A percentile compares a stretch with the other conserved stretches of the same genome.
Evolutionary conservation across 2,329 filamentous ascomycete genomes (phyloP).

Genomic region (Clonostachys solani): DNA sequence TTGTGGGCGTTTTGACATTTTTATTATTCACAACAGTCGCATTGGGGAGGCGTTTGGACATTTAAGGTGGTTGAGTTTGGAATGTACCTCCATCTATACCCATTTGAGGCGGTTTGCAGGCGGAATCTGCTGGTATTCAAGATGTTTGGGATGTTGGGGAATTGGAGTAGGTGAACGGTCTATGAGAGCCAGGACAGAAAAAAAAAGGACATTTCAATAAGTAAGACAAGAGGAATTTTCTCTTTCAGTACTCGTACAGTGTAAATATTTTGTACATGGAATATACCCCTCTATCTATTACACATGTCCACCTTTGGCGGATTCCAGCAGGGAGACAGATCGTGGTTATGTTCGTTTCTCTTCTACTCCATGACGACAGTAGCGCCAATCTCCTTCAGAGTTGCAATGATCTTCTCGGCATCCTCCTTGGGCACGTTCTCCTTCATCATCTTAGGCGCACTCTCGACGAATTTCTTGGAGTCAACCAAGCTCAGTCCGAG

Average conservation of each 20-base stretch:
- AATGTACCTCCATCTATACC: no score
- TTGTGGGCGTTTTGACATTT: no score
- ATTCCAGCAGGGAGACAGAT: background rate
- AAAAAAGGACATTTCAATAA: no score
- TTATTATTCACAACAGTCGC: no score
- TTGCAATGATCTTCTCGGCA: conserved; percentile 95
- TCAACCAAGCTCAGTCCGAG: conserved; percentile 94
- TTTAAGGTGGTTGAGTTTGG: no score
- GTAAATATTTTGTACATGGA: conserved; percentile 9
- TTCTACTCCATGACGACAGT: conserved; percentile 84
- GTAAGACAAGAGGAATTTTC: no score
- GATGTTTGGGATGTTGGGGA: no score
- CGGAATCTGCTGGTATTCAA: no score
- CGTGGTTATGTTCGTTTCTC: conserved; percentile 4
- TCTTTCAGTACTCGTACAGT: background rate
- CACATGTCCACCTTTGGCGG: conserved; percentile 1
- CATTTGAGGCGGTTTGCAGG: no score
- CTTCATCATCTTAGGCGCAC: conserved; percentile 97
- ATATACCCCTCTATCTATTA: conserved; percentile 4
- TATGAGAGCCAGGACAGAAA: background rate
- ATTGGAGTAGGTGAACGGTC: no score
- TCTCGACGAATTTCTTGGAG: conserved; percentile 99
- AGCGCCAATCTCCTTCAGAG: conserved; percentile 88
- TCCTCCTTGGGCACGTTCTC: conserved; percentile 98
- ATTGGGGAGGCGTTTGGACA: no score